phyloP scores from a whole-genome alignment of 2,329 filamentous ascomycete species.

The Aureobasidium sp. region DNA sequence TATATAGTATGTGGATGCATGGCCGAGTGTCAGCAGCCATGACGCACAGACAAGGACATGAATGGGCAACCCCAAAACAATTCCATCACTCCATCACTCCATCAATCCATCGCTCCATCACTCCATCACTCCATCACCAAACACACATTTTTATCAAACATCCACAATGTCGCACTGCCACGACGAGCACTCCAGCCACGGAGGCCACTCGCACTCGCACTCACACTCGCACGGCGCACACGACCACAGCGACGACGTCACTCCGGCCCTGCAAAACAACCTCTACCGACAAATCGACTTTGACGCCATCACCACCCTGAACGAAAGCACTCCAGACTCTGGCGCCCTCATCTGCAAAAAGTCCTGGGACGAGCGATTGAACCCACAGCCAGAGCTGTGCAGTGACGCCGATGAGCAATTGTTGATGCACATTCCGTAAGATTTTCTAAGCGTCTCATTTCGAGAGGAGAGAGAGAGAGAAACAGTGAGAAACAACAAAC shows the following conservation, averaged over 20 bases:
- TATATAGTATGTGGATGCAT: no score
- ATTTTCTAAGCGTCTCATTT: no score
- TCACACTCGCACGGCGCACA: constrained; percentile 55
- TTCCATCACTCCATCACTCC: no score
- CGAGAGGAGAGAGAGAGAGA: no score
- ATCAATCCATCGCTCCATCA: neutral
- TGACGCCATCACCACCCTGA: constrained; percentile 73
- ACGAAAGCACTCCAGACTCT: constrained; percentile 63
- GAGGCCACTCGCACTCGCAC: constrained; percentile 37
- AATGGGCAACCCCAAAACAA: neutral
- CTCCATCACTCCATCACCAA: neutral
- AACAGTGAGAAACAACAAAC: neutral
- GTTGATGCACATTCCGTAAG: constrained; percentile 80
- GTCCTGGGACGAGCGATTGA: constrained; percentile 77
- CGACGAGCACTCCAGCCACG: constrained; percentile 39
- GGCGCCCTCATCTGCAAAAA: constrained; percentile 78
- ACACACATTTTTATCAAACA: no score
- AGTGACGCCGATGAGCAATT: constrained; percentile 90
- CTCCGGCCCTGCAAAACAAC: constrained; percentile 80
- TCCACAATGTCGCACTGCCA: constrained; percentile 42
- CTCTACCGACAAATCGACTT: constrained; percentile 92
- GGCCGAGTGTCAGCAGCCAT: no score
- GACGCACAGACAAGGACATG: constrained; percentile 12
- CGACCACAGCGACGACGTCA: constrained; percentile 87
- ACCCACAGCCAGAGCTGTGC: constrained; percentile 64